Evolutionary conservation across 2,329 filamentous ascomycete genomes (phyloP), one percentile per base, ranked within the genome.

Genomic region (Aspergillus vadensis): DNA sequence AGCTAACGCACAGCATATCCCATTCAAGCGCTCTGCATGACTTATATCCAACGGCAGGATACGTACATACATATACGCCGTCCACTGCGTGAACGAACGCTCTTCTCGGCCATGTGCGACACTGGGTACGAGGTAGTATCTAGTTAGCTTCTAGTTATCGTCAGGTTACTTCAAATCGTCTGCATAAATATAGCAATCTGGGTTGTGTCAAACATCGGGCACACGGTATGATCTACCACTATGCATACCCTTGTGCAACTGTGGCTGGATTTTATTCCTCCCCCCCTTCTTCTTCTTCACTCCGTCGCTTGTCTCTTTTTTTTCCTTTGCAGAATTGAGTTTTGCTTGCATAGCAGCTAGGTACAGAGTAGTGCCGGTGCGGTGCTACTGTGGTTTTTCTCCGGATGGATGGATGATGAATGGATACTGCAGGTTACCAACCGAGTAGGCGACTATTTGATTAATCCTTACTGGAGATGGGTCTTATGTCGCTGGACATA

Each of bases 171-270:
- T 30, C 27, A 15, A 4, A 17, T 21, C 25, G 21, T 44, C 9
- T 21, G 23, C 41, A 14, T 10, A 17, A 23, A 25, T 9, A 25
- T 49, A 23, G 44, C 47, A 32, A 32, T 30, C 17, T 7, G 7
- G 25, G 10, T 27, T 30, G 47, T 30, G 47, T 50, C 47, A 50
- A 50, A 50, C 27, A 32, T 50, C 25, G 30, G 25, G 25, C 47
- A 49, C 44, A 30, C 47, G 10, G 25, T 17, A 50, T 50, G 47
- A 50, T 50, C 47, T 50, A 50, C 47, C 47, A 50, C 47, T 30
- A 50, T 50, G 23, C 47, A 50, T 27, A 30, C n/a, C 47, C 25
- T 50, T 50, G 47, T 50, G 47, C 30, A 12, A 50, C 47, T 15
- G 27, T 50, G 47, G 25, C 44, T 25, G 6, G 1, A 7, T 12